phyloP scores from a whole-genome alignment of 2,329 filamentous ascomycete species.

The Colletotrichum sp. region DNA sequence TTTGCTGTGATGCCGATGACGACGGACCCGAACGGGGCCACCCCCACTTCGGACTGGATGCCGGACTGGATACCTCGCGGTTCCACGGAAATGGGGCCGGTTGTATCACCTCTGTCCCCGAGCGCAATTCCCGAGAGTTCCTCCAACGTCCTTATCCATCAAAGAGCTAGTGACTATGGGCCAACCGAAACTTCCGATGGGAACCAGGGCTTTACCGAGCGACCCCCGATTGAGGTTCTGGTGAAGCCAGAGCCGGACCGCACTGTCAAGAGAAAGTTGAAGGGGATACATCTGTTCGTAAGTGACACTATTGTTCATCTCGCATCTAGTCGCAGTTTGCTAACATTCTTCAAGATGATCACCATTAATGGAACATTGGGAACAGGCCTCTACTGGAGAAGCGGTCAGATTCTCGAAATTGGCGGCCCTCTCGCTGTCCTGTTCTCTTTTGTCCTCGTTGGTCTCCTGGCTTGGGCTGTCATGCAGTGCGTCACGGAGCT shows the following conservation, averaged over 20 bases:
- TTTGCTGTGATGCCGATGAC: background rate
- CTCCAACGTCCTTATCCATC: background rate
- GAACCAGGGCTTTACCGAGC: background rate
- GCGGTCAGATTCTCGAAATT: conserved; percentile 31
- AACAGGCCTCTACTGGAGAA: conserved; percentile 32
- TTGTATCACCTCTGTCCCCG: background rate
- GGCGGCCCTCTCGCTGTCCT: conserved; percentile 30
- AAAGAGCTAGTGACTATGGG: background rate
- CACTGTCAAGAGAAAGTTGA: conserved; percentile 28
- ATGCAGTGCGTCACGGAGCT: conserved; percentile 35
- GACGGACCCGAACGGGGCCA: background rate
- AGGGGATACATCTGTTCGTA: conserved; percentile 28
- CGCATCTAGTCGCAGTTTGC: background rate
- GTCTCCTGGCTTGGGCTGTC: conserved; percentile 32
- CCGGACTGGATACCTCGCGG: conserved; percentile 19
- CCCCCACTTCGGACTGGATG: conserved; percentile 14
- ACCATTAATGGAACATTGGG: conserved; percentile 30
- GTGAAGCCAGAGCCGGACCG: conserved; percentile 11
- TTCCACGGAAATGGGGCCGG: background rate
- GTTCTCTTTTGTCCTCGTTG: conserved; percentile 30
- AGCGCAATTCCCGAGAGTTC: background rate
- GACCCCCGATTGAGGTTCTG: background rate
- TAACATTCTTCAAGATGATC: background rate
- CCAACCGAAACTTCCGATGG: background rate
- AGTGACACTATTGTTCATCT: background rate